phyloP scores from a whole-genome alignment of 2,329 filamentous ascomycete species.

The Cordyceps cateniannulata region DNA sequence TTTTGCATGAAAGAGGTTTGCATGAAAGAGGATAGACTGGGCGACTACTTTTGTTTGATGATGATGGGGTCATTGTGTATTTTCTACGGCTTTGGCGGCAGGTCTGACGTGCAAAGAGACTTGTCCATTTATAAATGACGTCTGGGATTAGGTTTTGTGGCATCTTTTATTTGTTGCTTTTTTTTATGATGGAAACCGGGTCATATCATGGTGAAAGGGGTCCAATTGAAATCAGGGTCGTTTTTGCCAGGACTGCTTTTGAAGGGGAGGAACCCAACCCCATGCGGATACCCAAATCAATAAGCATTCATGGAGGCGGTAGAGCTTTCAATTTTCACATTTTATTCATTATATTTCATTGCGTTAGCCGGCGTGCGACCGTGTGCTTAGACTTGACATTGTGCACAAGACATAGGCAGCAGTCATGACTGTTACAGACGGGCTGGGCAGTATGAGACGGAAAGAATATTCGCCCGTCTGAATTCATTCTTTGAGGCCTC shows the following conservation, averaged over 20 bases:
- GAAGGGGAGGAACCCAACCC: conserved; percentile 9
- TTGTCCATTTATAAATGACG: conserved; percentile 4
- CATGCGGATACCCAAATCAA: conserved; percentile 12
- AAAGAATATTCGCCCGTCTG: neutral
- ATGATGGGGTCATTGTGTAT: conserved; percentile 3
- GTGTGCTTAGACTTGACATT: neutral
- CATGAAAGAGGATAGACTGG: neutral
- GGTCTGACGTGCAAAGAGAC: neutral
- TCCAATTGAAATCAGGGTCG: neutral
- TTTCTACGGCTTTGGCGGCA: conserved; percentile 2
- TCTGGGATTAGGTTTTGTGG: conserved; percentile 1
- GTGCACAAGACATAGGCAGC: neutral
- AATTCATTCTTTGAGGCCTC: neutral
- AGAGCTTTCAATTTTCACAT: conserved; percentile 1
- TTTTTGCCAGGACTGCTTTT: conserved; percentile 11
- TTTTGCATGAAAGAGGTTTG: neutral
- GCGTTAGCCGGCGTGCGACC: neutral
- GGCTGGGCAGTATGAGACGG: neutral
- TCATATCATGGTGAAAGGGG: conserved; percentile 2
- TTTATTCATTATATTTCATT: neutral
- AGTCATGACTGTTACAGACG: neutral
- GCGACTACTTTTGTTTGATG: conserved; percentile 4
- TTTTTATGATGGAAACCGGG: conserved; percentile 1
- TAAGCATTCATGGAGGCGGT: conserved; percentile 10
- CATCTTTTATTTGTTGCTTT: neutral